A percentile compares a stretch with the other conserved stretches of the same genome.
These are phyloP conservation scores for Eremomyces bilateralis DNA, from an alignment of 495 filamentous ascomycete species.

Conservation along the genomic window DNA sequence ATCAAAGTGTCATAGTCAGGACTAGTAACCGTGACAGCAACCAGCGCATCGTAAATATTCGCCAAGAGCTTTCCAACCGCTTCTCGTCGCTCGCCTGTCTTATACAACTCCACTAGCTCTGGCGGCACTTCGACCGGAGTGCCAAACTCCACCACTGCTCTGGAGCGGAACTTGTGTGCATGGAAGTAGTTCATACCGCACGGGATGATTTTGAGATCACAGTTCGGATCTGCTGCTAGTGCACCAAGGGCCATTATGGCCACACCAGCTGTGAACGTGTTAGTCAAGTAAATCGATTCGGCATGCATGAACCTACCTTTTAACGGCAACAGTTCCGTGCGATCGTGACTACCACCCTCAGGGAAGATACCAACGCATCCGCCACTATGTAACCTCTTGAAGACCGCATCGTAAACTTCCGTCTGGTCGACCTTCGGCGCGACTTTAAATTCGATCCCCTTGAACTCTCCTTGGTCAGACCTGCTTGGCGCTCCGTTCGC, in stretches of 20 bases:
- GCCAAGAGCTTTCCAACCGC: constrained; percentile 66
- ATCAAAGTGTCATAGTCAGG: constrained; percentile 96
- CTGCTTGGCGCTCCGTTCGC: too few species aligned
- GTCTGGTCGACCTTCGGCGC: constrained; percentile 91
- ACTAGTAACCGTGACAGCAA: constrained; percentile 75
- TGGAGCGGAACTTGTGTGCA: constrained; percentile 92
- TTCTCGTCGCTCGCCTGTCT: constrained; percentile 56
- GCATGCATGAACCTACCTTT: too few species aligned
- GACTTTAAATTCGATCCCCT: constrained; percentile 64
- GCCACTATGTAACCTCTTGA: constrained; percentile 52
- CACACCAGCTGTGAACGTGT: constrained; percentile 54
- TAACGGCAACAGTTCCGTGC: constrained; percentile 75
- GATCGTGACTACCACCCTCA: constrained; percentile 92
- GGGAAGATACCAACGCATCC: constrained; percentile 95
- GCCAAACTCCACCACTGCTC: constrained; percentile 93
- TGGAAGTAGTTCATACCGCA: constrained; percentile 99
- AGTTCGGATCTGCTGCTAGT: constrained; percentile 68
- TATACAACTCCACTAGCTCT: constrained; percentile 72
- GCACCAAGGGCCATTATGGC: constrained; percentile 95
- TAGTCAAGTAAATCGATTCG: too few species aligned
- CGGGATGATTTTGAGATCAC: constrained; percentile 94
- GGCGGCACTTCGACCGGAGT: constrained; percentile 58
- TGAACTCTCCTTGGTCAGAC: constrained; percentile 25
- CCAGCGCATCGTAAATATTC: constrained; percentile 62
- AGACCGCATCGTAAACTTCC: constrained; percentile 82